Percentiles rank a stretch among this genome's conserved stretches.
Evolutionary conservation across 805 yeast species (phyloP).

Genomic region (Maudiozyma bulderi): DNA sequence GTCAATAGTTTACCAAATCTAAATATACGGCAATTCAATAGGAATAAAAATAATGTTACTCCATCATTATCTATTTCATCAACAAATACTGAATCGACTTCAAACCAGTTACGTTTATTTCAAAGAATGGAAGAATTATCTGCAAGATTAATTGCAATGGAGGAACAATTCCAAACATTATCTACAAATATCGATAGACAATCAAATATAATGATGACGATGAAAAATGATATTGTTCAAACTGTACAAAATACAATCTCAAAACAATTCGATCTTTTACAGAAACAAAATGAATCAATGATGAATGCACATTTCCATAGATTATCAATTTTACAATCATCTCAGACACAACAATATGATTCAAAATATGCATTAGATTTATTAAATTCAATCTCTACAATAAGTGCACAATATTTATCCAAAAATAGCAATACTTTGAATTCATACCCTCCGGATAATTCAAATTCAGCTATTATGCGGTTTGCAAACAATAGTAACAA

Average conservation of each 20-base stretch:
- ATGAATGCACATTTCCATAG: constrained; percentile 1
- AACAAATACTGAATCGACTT: constrained; percentile 2
- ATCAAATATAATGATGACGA: constrained; percentile 1
- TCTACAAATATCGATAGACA: constrained; percentile 18
- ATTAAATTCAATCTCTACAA: constrained; percentile 23
- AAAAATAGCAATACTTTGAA: background rate
- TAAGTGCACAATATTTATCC: constrained; percentile 19
- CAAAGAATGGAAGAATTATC: constrained; percentile 29
- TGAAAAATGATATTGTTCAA: background rate
- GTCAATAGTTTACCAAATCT: background rate
- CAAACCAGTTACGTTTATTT: constrained; percentile 15
- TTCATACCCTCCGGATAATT: background rate
- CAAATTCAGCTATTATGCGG: background rate
- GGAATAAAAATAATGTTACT: background rate
- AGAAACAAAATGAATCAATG: constrained; percentile 2
- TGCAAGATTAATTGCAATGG: constrained; percentile 25
- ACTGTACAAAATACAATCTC: constrained; percentile 4
- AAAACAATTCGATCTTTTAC: constrained; percentile 3
- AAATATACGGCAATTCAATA: background rate
- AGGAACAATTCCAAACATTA: constrained; percentile 22
- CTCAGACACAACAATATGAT: background rate
- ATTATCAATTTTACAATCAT: background rate
- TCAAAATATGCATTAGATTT: constrained; percentile 18
- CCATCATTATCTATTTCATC: constrained; percentile 1
- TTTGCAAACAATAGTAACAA: background rate